Conservation (phyloP, 306 rosid genomes). For the peach (Prunus persica) region Prunus_persica_NCBIv2 NC_034015.1:13063501-13064000, state of each 20-base stretch:
- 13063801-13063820: background rate
- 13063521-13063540: constrained; percentile 73
- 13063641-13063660: background rate
- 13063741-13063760: background rate
- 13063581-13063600: background rate
- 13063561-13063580: background rate
- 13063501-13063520: constrained; percentile 75
- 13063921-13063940: constrained; percentile 21
- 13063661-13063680: background rate
- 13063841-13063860: no score
- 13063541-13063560: constrained; percentile 28
- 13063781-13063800: background rate
- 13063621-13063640: background rate
- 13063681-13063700: background rate
- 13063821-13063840: background rate
- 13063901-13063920: constrained; percentile 23
- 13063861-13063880: background rate
- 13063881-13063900: background rate
- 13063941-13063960: constrained; percentile 20
- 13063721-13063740: background rate
- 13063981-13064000: constrained; percentile 17
- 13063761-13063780: background rate
- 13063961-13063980: constrained; percentile 23
- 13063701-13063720: background rate
- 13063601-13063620: background rate